Conservation (phyloP, 2,329 filamentous ascomycete species). For the Ampelomyces quisqualis region DNA sequence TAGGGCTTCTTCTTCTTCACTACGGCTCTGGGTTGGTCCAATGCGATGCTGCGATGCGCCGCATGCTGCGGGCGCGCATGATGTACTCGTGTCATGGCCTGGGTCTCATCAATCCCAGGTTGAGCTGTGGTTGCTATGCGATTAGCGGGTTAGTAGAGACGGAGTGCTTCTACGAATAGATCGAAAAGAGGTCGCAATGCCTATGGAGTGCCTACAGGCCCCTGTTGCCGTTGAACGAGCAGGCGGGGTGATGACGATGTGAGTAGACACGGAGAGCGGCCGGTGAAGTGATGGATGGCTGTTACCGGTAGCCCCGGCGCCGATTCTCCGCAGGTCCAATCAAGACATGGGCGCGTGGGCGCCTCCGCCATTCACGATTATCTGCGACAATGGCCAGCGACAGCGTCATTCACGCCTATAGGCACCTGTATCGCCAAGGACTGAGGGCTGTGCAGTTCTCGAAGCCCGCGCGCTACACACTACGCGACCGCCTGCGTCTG, state of each 20-base stretch:
- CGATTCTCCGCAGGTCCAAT: constrained; percentile 17
- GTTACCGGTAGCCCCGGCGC: constrained; percentile 11
- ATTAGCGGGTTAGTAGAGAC: constrained; percentile 21
- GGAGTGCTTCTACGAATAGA: constrained; percentile 15
- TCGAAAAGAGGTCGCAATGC: constrained; percentile 10
- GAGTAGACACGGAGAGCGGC: constrained; percentile 7
- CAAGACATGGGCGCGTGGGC: constrained; percentile 7
- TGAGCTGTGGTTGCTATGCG: constrained; percentile 7
- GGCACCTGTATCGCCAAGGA: constrained; percentile 65
- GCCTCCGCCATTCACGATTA: constrained; percentile 5
- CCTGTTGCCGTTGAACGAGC: constrained; percentile 20
- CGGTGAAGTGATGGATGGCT: constrained; percentile 4
- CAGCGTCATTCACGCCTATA: constrained; percentile 65
- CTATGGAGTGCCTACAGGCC: constrained; percentile 24
- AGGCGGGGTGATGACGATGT: constrained; percentile 20
- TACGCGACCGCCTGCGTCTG: constrained; percentile 54
- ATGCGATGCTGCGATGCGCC: constrained; percentile 15
- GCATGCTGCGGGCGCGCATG: constrained; percentile 24
- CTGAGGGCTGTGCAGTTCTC: constrained; percentile 73
- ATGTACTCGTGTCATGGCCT: constrained; percentile 32
- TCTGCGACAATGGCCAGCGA: constrained; percentile 34
- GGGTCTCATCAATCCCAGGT: constrained; percentile 16
- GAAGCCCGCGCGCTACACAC: constrained; percentile 64
- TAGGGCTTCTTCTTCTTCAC: constrained; percentile 49
- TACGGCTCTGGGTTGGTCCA: constrained; percentile 26